Evolutionary conservation across 768 basidiomycete species (phyloP).

Genomic region (Auricularia heimuer): DNA sequence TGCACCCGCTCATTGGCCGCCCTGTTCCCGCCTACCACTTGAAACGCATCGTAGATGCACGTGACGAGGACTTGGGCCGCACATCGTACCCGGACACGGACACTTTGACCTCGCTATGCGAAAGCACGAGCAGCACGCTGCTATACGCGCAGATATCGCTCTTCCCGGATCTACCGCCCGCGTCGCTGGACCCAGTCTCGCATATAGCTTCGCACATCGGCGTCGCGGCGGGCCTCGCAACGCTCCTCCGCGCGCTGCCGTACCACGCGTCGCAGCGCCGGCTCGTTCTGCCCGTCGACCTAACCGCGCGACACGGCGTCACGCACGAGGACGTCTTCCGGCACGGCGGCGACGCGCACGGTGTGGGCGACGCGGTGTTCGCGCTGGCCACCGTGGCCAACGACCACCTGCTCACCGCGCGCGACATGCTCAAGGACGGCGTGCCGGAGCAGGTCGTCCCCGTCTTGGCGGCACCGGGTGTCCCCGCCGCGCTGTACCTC

Average conservation of each 20-base stretch:
- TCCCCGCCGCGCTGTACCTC: constrained; percentile 59
- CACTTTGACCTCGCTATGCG: constrained; percentile 61
- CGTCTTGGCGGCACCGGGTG: constrained; percentile 59
- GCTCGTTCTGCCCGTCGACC: constrained; percentile 72
- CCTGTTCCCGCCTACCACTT: constrained; percentile 65
- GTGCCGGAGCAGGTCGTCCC: constrained; percentile 55
- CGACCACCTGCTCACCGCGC: constrained; percentile 68
- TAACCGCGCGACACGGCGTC: constrained; percentile 69
- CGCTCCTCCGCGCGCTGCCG: constrained; percentile 65
- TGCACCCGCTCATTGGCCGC: constrained; percentile 36
- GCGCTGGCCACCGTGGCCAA: constrained; percentile 76
- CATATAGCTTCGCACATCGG: constrained; percentile 82
- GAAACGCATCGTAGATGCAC: constrained; percentile 74
- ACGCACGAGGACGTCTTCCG: constrained; percentile 69
- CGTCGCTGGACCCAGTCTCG: constrained; percentile 42
- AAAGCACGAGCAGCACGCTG: constrained; percentile 70
- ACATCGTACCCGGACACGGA: constrained; percentile 45
- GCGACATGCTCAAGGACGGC: constrained; percentile 50
- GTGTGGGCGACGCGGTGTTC: constrained; percentile 68
- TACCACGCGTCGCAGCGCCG: constrained; percentile 63
- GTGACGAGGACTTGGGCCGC: constrained; percentile 22
- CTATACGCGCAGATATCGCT: constrained; percentile 69
- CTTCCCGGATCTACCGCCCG: constrained; percentile 31
- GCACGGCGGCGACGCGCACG: constrained; percentile 37
- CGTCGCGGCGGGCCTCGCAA: constrained; percentile 57